Percentiles rank a stretch among this genome's conserved stretches.
Evolutionary conservation across 345 rosid species (phyloP).

Genomic region (Populus pruinosa): DNA sequence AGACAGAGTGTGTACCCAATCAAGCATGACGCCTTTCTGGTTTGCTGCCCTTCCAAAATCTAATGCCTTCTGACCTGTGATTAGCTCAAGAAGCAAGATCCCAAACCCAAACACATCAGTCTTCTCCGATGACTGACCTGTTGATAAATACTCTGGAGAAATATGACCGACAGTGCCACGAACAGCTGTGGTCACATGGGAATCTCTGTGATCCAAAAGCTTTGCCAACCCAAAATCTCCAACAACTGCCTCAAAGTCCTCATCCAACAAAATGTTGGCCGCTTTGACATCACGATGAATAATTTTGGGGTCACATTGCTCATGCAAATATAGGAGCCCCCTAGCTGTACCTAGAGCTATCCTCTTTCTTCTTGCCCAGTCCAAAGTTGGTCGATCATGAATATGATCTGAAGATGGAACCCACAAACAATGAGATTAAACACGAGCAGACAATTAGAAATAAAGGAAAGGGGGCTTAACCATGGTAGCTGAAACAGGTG

Average conservation of each 20-base stretch:
- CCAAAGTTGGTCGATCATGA: conserved; percentile 67
- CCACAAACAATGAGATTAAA: neutral
- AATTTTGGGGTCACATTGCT: conserved; percentile 92
- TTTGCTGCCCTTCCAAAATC: conserved; percentile 82
- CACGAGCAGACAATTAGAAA: neutral
- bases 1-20: conserved; percentile 54
- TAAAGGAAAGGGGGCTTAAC: neutral
- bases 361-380: conserved; percentile 80
- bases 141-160: conserved; percentile 89
- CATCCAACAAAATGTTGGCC: conserved; percentile 87
- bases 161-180: conserved; percentile 96
- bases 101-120: conserved; percentile 95
- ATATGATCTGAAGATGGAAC: conserved; percentile 46
- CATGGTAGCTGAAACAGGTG: neutral
- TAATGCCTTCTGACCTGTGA: conserved; percentile 85
- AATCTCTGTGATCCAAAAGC: conserved; percentile 90
- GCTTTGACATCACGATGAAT: conserved; percentile 97
- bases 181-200: conserved; percentile 91
- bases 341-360: conserved; percentile 90
- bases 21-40: conserved; percentile 95
- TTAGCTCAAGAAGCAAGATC: conserved; percentile 85
- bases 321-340: conserved; percentile 82
- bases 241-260: conserved; percentile 92
- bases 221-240: conserved; percentile 97
- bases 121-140: conserved; percentile 90